Conservation (phyloP, 768 basidiomycete species). For the Leccinum subtestaceum region DNA sequence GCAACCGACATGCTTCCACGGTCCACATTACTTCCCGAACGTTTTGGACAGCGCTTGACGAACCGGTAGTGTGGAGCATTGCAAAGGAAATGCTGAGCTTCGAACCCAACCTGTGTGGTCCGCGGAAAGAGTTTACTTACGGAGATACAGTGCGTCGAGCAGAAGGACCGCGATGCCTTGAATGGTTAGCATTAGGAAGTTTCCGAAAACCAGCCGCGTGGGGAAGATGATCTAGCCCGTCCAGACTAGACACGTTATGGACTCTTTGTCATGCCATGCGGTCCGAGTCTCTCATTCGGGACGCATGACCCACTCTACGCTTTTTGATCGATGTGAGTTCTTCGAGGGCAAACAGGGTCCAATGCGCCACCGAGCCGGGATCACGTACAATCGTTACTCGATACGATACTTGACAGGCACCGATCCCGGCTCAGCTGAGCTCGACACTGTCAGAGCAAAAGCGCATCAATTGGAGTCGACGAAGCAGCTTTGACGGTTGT, state of each 20-base stretch:
- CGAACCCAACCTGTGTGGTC: conserved; percentile 8
- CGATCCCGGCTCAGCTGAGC: not conserved
- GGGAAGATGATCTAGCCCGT: not conserved
- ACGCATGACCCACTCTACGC: not conserved
- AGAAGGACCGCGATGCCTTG: not conserved
- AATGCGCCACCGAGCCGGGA: not conserved
- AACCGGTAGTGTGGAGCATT: conserved; percentile 5
- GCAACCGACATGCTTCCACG: conserved; percentile 1
- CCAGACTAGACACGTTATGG: not conserved
- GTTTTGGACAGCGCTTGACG: conserved; percentile 5
- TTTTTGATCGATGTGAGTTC: not conserved
- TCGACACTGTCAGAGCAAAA: not conserved
- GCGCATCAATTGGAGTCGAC: not conserved
- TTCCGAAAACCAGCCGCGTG: not conserved
- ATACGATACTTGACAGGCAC: not conserved
- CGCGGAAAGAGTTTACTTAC: not conserved
- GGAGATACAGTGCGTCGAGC: not conserved
- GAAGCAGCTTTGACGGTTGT: not conserved
- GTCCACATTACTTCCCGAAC: conserved; percentile 1
- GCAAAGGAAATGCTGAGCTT: conserved; percentile 9
- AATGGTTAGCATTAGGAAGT: not conserved
- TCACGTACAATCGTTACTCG: not conserved
- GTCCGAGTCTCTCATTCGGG: not conserved
- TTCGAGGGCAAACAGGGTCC: not conserved
- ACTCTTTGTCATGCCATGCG: too few relatives aligned